Conservation (phyloP, 1,139 yeast species). For the Magnusiomyces tetraspermus region DNA sequence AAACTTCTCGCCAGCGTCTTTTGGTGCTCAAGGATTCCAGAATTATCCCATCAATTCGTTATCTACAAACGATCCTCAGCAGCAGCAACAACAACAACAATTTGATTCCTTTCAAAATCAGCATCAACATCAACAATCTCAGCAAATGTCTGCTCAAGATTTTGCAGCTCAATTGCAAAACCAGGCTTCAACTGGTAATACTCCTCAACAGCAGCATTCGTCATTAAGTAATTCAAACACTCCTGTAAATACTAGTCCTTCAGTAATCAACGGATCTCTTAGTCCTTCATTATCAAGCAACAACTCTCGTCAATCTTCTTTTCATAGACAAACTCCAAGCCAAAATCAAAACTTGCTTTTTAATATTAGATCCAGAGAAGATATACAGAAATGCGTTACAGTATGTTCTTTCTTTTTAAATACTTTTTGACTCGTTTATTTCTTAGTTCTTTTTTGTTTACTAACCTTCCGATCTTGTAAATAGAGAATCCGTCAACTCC, state of each 20-base stretch:
- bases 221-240: not conserved
- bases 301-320: not conserved
- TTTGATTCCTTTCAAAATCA: not conserved
- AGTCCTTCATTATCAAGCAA: not conserved
- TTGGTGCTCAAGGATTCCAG: slow-evolving; percentile 1
- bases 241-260: not conserved
- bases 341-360: not conserved
- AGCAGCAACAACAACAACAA: no score
- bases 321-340: not conserved
- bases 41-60: not conserved
- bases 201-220: not conserved
- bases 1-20: not conserved
- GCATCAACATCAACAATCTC: not conserved
- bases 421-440: not conserved
- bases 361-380: not conserved
- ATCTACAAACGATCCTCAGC: not conserved
- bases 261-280: not conserved
- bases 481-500: slow-evolving; percentile 1
- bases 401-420: not conserved
- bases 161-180: not conserved
- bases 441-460: not conserved
- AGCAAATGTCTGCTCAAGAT: not conserved
- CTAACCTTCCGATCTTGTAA: not conserved
- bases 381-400: not conserved
- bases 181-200: not conserved